Conservation (phyloP, 1,284 basidiomycete species). For the Melanopsichium pennsylvanicum region DNA sequence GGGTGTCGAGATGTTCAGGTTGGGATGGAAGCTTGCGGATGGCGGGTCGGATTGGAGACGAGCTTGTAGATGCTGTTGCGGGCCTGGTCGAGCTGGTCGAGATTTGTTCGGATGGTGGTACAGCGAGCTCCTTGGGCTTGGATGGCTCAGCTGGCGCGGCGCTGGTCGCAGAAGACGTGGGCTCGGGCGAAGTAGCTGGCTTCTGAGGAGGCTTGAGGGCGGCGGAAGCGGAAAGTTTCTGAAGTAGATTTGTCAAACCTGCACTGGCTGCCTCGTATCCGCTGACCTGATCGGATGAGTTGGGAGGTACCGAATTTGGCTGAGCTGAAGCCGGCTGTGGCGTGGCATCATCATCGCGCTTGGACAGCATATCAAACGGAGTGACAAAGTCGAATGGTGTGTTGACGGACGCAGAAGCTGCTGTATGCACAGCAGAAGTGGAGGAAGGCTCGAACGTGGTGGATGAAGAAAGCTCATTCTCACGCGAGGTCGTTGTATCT, state of each 20-base stretch:
- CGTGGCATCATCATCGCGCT: constrained; percentile 1
- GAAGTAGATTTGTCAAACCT: constrained; percentile 16
- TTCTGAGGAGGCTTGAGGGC: constrained; percentile 5
- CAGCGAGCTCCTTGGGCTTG: no score
- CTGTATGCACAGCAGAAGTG: not conserved
- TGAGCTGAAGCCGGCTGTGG: constrained; percentile 3
- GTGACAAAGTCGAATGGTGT: constrained; percentile 41
- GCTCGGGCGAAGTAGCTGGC: not conserved
- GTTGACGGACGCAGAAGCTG: constrained; percentile 10
- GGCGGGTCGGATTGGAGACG: not conserved
- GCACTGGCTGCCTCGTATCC: constrained; percentile 24
- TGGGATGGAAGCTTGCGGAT: constrained; percentile 15
- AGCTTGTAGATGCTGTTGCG: not conserved
- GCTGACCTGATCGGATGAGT: not conserved
- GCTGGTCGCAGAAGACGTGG: no score
- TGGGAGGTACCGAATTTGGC: not conserved
- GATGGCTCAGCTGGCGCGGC: no score
- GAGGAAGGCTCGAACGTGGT: not conserved
- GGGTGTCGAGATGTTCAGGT: constrained; percentile 4
- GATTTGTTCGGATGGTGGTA: no score
- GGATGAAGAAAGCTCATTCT: not conserved
- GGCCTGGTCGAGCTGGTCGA: no score
- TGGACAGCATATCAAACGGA: constrained; percentile 34
- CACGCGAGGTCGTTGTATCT: not conserved
- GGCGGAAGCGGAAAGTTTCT: constrained; percentile 20